Conservation (phyloP, 1,139 yeast species). For the Blastobotrys raffinosifermentans region DNA sequence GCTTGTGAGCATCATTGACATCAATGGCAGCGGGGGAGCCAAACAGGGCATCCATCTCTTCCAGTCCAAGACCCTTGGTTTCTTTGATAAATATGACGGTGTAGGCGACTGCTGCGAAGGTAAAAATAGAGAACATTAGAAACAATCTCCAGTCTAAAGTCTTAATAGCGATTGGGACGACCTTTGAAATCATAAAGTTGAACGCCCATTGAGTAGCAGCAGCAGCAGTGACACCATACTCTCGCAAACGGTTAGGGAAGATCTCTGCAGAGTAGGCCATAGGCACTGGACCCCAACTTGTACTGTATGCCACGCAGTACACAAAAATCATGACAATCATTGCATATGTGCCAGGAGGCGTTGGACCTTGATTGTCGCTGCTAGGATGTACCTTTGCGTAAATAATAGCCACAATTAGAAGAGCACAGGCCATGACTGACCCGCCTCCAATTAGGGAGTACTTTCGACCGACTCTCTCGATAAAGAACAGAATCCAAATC, state of each 20-base stretch:
- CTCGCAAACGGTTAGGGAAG: constrained; percentile 43
- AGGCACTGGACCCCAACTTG: constrained; percentile 38
- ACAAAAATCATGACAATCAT: constrained; percentile 24
- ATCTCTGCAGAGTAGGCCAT: constrained; percentile 49
- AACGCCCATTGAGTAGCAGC: constrained; percentile 48
- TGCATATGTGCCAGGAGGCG: constrained; percentile 9
- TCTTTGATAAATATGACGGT: constrained; percentile 54
- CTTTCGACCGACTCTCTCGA: constrained; percentile 48
- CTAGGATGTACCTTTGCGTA: too few species aligned
- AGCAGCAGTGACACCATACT: constrained; percentile 48
- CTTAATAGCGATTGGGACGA: constrained; percentile 30
- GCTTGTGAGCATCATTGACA: constrained; percentile 9
- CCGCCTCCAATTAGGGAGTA: constrained; percentile 44
- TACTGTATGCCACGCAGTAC: constrained; percentile 34
- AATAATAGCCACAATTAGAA: constrained; percentile 22
- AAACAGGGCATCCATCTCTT: constrained; percentile 58
- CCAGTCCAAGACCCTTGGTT: constrained; percentile 61
- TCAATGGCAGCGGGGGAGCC: constrained; percentile 9
- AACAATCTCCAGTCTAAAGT: constrained; percentile 15
- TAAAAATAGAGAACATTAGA: constrained; percentile 19
- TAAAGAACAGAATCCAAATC: constrained; percentile 40
- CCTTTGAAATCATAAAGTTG: constrained; percentile 30
- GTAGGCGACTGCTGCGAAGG: constrained; percentile 26
- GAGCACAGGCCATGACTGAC: constrained; percentile 37
- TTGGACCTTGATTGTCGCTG: too few species aligned